Conservation (phyloP, 139 green algal species). For the Marvania coccoides region DNA sequence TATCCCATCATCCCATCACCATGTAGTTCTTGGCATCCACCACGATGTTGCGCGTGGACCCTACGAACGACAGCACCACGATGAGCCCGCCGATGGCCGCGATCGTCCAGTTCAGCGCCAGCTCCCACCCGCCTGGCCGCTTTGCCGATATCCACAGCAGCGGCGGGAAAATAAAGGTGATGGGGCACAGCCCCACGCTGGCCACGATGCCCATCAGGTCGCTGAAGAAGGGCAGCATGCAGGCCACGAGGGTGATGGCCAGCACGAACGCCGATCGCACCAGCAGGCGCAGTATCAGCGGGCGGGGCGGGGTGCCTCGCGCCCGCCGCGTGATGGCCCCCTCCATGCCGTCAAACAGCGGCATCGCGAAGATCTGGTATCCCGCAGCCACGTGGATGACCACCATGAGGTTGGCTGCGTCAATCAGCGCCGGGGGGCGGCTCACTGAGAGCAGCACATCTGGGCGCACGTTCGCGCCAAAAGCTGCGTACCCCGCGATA, state of each 20-base stretch:
- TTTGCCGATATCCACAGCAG: conserved; percentile 31
- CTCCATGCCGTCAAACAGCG: conserved; percentile 41
- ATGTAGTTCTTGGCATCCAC: conserved; percentile 25
- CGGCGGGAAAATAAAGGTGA: conserved; percentile 39
- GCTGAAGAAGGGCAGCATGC: conserved; percentile 52
- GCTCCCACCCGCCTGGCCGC: conserved; percentile 5
- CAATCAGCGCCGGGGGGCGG: conserved; percentile 24
- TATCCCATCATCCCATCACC: conserved; percentile 8
- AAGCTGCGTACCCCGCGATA: conserved; percentile 44
- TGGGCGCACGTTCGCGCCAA: conserved; percentile 32
- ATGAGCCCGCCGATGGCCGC: conserved; percentile 8
- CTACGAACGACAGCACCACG: conserved; percentile 25
- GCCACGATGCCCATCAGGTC: conserved; percentile 36
- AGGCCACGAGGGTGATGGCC: conserved; percentile 30
- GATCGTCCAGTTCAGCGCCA: conserved; percentile 20
- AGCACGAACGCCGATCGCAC: conserved; percentile 36
- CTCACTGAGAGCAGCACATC: conserved; percentile 54
- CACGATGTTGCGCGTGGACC: conserved; percentile 26
- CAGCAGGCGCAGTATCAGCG: conserved; percentile 20
- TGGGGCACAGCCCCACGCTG: conserved; percentile 20
- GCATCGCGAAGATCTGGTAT: conserved; percentile 53
- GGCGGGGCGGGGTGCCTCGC: conserved; percentile 5
- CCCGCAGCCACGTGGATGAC: conserved; percentile 51
- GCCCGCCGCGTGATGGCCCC: conserved; percentile 1
- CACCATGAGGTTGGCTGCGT: conserved; percentile 51